Evolutionary conservation across 139 green algal genomes (phyloP).

Genomic region (Volvox reticuliferus): DNA sequence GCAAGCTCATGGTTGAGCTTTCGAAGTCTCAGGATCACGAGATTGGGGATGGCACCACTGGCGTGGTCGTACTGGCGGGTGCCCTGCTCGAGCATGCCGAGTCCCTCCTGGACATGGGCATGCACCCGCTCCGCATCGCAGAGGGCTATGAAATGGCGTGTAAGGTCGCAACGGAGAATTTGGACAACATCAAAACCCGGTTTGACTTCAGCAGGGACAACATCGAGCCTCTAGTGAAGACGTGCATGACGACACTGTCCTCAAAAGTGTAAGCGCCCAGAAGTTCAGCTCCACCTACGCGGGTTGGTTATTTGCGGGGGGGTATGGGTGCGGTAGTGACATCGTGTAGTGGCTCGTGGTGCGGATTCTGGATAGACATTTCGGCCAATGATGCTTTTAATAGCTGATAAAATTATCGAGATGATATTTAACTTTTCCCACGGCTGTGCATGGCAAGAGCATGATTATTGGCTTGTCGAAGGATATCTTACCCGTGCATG

Average conservation of each 20-base stretch:
- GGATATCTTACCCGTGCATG: too few species aligned
- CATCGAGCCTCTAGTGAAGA: conserved; percentile 95
- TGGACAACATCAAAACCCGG: conserved; percentile 84
- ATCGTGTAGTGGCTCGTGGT: too few species aligned
- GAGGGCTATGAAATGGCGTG: conserved; percentile 99
- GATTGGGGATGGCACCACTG: conserved; percentile 96
- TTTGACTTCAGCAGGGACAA: conserved; percentile 91
- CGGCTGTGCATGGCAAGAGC: too few species aligned
- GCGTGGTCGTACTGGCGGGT: conserved; percentile 93
- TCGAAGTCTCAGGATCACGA: conserved; percentile 91
- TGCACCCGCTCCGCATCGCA: conserved; percentile 97
- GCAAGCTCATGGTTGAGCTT: conserved; percentile 98
- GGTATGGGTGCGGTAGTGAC: too few species aligned
- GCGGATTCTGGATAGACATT: too few species aligned
- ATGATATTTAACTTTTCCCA: too few species aligned
- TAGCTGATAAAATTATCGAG: too few species aligned
- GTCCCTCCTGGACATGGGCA: conserved; percentile 95
- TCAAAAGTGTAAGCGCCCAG: conserved; percentile 94
- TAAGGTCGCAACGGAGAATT: conserved; percentile 87
- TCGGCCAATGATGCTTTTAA: too few species aligned
- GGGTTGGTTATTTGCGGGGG: too few species aligned
- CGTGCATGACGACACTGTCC: conserved; percentile 99
- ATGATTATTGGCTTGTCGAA: too few species aligned
- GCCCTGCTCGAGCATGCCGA: conserved; percentile 87
- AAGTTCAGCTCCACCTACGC: too few species aligned